phyloP scores from a whole-genome alignment of 306 rosid genomes.

The Quercus ilex region DNA sequence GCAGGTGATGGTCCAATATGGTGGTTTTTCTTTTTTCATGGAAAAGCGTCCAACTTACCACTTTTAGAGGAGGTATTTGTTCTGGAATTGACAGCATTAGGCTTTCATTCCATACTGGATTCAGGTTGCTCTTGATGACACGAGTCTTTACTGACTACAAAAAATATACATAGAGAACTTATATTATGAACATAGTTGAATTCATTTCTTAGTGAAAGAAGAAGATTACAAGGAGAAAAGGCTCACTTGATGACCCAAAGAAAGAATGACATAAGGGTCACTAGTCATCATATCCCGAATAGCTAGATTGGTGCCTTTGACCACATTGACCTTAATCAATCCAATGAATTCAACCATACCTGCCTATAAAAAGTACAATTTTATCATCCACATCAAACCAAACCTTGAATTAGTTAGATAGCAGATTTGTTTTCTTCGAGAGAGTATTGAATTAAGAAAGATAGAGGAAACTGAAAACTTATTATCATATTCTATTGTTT shows the following conservation, averaged over 20 bases:
- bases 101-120: slow-evolving; percentile 95
- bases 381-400: slow-evolving; percentile 15
- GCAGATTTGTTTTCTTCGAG: background rate
- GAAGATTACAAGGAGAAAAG: slow-evolving; percentile 23
- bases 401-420: background rate
- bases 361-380: slow-evolving; percentile 59
- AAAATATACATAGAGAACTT: slow-evolving; percentile 16
- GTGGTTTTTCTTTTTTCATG: slow-evolving; percentile 2
- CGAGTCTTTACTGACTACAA: slow-evolving; percentile 91
- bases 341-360: slow-evolving; percentile 98
- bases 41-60: slow-evolving; percentile 46
- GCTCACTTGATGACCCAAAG: slow-evolving; percentile 89
- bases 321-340: slow-evolving; percentile 85
- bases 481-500: background rate
- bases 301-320: slow-evolving; percentile 80
- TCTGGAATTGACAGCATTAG: slow-evolving; percentile 93
- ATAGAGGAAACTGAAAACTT: background rate
- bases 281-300: slow-evolving; percentile 81
- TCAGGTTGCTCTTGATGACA: slow-evolving; percentile 78
- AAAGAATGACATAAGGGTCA: slow-evolving; percentile 89
- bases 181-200: background rate
- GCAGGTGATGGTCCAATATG: background rate
- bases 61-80: slow-evolving; percentile 76
- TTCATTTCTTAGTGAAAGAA: background rate
- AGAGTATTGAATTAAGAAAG: background rate